These are phyloP conservation scores for Pleurostoma richardsiae DNA, from an alignment of 2,329 filamentous ascomycete species.

Conservation along the genomic window DNA sequence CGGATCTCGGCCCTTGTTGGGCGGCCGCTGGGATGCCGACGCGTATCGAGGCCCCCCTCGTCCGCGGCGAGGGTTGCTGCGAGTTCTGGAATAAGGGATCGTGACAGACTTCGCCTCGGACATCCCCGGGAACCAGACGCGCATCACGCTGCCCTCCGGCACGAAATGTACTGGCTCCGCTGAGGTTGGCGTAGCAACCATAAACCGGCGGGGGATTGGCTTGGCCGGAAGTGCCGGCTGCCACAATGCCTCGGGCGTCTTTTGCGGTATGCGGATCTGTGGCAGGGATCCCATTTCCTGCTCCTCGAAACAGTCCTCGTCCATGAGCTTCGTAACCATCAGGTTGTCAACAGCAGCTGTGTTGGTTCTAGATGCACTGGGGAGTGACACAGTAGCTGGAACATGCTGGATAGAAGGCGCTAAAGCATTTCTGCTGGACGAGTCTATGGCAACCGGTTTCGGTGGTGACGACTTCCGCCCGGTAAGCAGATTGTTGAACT, in stretches of 20 bases:
- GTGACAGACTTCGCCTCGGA: slow-evolving; percentile 28
- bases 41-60: slow-evolving; percentile 11
- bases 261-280: slow-evolving; percentile 60
- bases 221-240: slow-evolving; percentile 51
- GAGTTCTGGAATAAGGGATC: slow-evolving; percentile 24
- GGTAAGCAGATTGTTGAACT: slow-evolving; percentile 74
- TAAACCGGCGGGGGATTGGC: slow-evolving; percentile 46
- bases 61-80: slow-evolving; percentile 23
- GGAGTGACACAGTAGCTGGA: slow-evolving; percentile 68
- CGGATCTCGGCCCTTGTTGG: slow-evolving; percentile 12
- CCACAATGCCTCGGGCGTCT: slow-evolving; percentile 59
- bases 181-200: slow-evolving; percentile 38
- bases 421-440: slow-evolving; percentile 61
- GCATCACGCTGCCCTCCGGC: slow-evolving; percentile 29
- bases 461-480: slow-evolving; percentile 55
- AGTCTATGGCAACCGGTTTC: slow-evolving; percentile 58
- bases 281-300: slow-evolving; percentile 77
- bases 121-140: slow-evolving; percentile 37
- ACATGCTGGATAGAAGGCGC: slow-evolving; percentile 46
- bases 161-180: slow-evolving; percentile 35
- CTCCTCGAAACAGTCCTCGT: slow-evolving; percentile 76
- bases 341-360: slow-evolving; percentile 28
- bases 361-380: slow-evolving; percentile 18
- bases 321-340: slow-evolving; percentile 61
- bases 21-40: slow-evolving; percentile 6